Conservation (phyloP, 306 rosid species). For the Cicer arietinum region DNA sequence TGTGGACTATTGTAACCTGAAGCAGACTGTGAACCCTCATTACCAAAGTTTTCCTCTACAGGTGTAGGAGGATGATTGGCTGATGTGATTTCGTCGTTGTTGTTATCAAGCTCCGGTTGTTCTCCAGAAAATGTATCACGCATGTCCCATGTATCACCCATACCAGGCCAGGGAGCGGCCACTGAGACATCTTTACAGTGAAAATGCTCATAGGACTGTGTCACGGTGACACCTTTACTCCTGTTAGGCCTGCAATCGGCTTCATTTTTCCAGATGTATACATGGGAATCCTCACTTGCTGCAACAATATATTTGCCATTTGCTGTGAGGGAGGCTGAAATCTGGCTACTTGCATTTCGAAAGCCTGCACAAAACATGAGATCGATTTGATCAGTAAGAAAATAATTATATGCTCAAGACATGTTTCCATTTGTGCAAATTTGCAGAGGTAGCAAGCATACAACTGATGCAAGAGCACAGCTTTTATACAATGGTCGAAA, state of each 20-base stretch:
- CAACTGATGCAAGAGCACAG: background rate
- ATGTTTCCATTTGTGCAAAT: slow-evolving; percentile 24
- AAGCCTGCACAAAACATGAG: slow-evolving; percentile 67
- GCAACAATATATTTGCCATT: slow-evolving; percentile 84
- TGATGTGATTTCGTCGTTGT: slow-evolving; percentile 61
- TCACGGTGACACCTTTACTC: slow-evolving; percentile 72
- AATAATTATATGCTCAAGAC: slow-evolving; percentile 36
- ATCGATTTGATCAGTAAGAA: slow-evolving; percentile 44
- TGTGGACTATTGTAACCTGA: slow-evolving; percentile 73
- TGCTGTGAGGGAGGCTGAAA: slow-evolving; percentile 82
- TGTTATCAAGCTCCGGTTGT: slow-evolving; percentile 61
- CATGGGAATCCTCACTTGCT: slow-evolving; percentile 96
- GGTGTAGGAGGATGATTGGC: slow-evolving; percentile 97
- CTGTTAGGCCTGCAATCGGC: slow-evolving; percentile 87
- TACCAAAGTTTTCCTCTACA: slow-evolving; percentile 68
- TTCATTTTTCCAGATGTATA: slow-evolving; percentile 95
- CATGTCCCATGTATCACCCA: slow-evolving; percentile 71
- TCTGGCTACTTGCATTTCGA: slow-evolving; percentile 81
- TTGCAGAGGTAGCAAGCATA: slow-evolving; percentile 14
- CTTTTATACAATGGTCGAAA: background rate
- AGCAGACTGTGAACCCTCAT: slow-evolving; percentile 58
- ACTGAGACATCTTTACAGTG: slow-evolving; percentile 92
- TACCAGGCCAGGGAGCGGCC: slow-evolving; percentile 96
- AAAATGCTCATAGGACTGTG: slow-evolving; percentile 83
- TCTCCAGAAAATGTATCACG: slow-evolving; percentile 53